Percentiles rank a stretch among this genome's conserved stretches.
Conservation (phyloP, 306 rosid genomes). For the Corylus heterophylla region DNA sequence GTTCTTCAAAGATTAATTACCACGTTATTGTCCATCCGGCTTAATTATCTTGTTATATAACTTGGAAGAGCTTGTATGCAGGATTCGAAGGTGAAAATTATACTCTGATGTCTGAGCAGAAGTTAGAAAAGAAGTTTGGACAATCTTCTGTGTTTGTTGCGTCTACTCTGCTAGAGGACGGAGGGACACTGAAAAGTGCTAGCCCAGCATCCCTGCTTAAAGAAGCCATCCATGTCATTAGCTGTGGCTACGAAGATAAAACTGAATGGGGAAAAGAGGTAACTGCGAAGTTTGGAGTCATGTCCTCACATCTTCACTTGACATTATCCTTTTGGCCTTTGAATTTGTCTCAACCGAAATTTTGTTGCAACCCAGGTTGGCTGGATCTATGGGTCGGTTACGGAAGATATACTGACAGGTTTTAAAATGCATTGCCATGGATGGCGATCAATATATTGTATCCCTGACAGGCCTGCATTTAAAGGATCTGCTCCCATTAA, state of each 20-base stretch:
- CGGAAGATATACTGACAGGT: slow-evolving; percentile 69
- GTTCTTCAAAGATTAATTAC: not conserved
- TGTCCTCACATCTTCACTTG: not conserved
- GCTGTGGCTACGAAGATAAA: slow-evolving; percentile 74
- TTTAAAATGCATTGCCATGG: slow-evolving; percentile 86
- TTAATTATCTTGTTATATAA: slow-evolving; percentile 11
- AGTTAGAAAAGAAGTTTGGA: slow-evolving; percentile 63
- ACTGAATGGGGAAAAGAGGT: slow-evolving; percentile 94
- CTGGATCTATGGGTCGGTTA: slow-evolving; percentile 77
- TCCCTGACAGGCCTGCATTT: slow-evolving; percentile 59
- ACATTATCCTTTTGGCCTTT: not conserved
- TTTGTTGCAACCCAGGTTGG: slow-evolving; percentile 51
- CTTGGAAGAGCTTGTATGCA: slow-evolving; percentile 24
- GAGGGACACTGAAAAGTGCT: slow-evolving; percentile 41
- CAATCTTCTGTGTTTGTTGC: slow-evolving; percentile 65
- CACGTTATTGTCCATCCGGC: not conserved
- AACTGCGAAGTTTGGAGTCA: not conserved
- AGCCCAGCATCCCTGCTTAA: slow-evolving; percentile 54
- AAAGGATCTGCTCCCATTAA: slow-evolving; percentile 46
- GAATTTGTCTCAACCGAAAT: not conserved
- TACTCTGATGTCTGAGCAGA: slow-evolving; percentile 26
- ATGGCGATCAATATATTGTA: slow-evolving; percentile 75
- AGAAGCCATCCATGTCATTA: slow-evolving; percentile 78
- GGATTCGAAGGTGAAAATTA: slow-evolving; percentile 35
- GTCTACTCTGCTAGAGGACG: slow-evolving; percentile 53